These are phyloP conservation scores for Starmera quercuum DNA, from an alignment of 805 yeast species.

Conservation along the genomic window DNA sequence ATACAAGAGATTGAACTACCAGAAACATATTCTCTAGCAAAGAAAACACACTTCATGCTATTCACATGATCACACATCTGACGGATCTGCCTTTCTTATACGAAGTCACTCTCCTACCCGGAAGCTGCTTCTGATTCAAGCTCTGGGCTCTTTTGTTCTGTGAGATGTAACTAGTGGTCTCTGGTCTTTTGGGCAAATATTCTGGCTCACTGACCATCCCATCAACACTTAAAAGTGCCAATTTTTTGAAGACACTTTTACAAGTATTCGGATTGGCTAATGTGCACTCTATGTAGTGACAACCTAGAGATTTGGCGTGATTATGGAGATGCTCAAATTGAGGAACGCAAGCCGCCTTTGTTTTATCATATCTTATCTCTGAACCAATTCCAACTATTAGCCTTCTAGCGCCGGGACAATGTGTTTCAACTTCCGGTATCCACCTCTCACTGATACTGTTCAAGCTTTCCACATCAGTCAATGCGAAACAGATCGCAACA, in stretches of 20 bases:
- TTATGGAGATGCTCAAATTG: constrained; percentile 19
- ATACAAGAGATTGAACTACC: not conserved
- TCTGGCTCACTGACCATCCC: not conserved
- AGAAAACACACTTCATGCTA: not conserved
- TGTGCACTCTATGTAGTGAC: constrained; percentile 30
- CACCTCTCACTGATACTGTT: constrained; percentile 30
- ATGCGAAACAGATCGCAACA: constrained; percentile 30
- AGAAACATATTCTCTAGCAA: not conserved
- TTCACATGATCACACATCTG: not conserved
- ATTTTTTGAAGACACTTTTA: constrained; percentile 10
- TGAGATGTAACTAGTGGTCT: not conserved
- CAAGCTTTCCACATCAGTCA: constrained; percentile 25
- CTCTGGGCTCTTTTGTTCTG: not conserved
- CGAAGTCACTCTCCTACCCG: not conserved
- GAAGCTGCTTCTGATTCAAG: too few species aligned
- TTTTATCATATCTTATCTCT: constrained; percentile 25
- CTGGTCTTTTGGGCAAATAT: not conserved
- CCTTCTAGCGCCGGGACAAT: constrained; percentile 29
- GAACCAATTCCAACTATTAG: constrained; percentile 30
- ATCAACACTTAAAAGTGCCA: constrained; percentile 9
- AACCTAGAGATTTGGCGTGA: constrained; percentile 23
- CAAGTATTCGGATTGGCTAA: constrained; percentile 10
- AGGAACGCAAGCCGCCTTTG: constrained; percentile 16
- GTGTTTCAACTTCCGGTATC: constrained; percentile 33
- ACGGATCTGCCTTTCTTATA: not conserved